phyloP scores from a whole-genome alignment of 2,329 filamentous ascomycete species.

The Penicillium nordicum region DNA sequence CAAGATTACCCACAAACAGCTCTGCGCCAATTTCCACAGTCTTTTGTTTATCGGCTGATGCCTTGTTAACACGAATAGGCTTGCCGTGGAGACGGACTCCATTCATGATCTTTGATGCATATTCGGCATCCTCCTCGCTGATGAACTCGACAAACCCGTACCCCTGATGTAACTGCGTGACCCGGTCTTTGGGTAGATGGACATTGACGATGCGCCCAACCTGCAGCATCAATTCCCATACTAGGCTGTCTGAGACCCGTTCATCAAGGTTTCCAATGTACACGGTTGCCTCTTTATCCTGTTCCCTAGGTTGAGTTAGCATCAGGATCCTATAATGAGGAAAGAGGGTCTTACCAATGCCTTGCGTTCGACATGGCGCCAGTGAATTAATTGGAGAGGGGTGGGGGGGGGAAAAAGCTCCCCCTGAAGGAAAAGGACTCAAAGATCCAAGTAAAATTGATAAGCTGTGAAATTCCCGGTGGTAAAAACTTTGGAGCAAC shows the following conservation, averaged over 20 bases:
- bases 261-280: conserved; percentile 99
- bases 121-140: conserved; percentile 91
- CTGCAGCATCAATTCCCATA: conserved; percentile 98
- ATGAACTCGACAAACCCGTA: conserved; percentile 99
- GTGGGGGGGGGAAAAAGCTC: not conserved
- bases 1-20: conserved; percentile 93
- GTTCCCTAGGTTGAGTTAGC: conserved; percentile 62
- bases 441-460: not conserved
- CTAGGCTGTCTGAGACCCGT: conserved; percentile 80
- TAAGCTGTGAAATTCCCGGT: not conserved
- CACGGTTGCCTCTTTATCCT: conserved; percentile 96
- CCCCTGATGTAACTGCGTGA: conserved; percentile 93
- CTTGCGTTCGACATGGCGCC: conserved; percentile 64
- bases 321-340: not conserved
- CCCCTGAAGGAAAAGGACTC: not conserved
- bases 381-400: conserved; percentile 3
- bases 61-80: conserved; percentile 94
- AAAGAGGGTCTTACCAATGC: conserved; percentile 62
- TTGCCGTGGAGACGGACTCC: conserved; percentile 90
- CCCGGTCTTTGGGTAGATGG: conserved; percentile 95
- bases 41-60: conserved; percentile 88
- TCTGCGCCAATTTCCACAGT: conserved; percentile 91
- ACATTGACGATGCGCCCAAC: conserved; percentile 97
- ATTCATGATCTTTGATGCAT: conserved; percentile 95
- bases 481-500: not conserved